Conservation (phyloP, 2,329 filamentous ascomycete genomes). For the Aureobasidium leucospermi region DNA sequence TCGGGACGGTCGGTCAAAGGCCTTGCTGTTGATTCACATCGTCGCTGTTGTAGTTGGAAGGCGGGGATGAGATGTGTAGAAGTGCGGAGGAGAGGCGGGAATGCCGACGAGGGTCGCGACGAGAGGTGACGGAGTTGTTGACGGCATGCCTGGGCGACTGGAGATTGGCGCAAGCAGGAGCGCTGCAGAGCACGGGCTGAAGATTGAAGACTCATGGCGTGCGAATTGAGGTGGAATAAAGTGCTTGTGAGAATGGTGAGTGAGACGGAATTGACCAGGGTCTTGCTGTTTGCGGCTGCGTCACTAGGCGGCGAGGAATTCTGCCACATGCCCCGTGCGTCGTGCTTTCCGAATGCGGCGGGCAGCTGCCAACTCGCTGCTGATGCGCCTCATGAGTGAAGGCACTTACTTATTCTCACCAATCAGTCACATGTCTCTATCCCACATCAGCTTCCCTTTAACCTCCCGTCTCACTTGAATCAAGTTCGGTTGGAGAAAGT, state of each 20-base stretch:
- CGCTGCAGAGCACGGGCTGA: neutral
- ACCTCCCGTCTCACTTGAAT: neutral
- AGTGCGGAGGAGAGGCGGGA: slow-evolving; percentile 17
- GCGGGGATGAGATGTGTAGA: slow-evolving; percentile 2
- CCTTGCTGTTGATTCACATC: slow-evolving; percentile 15
- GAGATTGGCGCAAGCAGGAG: neutral
- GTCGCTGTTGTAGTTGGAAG: slow-evolving; percentile 22
- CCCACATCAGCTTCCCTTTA: neutral
- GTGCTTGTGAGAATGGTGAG: no score
- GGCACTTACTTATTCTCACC: neutral
- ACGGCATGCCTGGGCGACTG: neutral
- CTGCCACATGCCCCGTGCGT: slow-evolving; percentile 1
- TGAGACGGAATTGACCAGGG: neutral
- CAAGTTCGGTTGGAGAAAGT: no score
- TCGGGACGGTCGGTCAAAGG: slow-evolving; percentile 26
- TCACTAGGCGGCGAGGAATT: slow-evolving; percentile 8
- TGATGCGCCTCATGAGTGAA: neutral
- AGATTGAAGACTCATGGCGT: neutral
- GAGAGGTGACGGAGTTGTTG: slow-evolving; percentile 4
- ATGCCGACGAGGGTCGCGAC: slow-evolving; percentile 5
- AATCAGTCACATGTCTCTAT: neutral
- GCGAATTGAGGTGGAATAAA: neutral
- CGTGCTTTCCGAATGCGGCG: slow-evolving; percentile 7
- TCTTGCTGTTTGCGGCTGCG: slow-evolving; percentile 5
- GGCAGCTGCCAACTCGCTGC: neutral